Conservation (phyloP, 257 asterid genomes). For the Solanum medicagineum region DNA sequence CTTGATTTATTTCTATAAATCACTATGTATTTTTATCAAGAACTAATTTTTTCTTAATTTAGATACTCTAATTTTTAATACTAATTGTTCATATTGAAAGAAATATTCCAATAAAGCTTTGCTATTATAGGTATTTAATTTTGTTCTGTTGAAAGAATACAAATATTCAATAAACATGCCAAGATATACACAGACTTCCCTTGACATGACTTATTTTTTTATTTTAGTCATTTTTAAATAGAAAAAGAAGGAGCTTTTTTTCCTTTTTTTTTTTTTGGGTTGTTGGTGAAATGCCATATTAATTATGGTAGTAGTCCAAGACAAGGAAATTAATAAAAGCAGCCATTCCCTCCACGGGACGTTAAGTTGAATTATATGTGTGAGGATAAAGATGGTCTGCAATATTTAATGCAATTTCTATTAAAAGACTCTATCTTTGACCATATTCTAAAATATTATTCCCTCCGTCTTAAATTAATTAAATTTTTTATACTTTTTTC, state of each 20-base stretch:
- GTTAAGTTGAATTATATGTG: neutral
- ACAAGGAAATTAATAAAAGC: neutral
- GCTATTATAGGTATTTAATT: too few species aligned
- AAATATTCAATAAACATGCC: neutral
- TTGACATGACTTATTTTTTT: neutral
- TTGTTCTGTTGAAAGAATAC: neutral
- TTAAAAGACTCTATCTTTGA: neutral
- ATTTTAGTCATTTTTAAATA: neutral
- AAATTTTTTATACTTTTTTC: too few species aligned
- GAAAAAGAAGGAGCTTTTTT: neutral
- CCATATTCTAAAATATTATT: neutral
- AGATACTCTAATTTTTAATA: too few species aligned
- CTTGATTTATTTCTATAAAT: too few species aligned
- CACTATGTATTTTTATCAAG: too few species aligned
- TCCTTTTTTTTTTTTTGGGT: neutral
- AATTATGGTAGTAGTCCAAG: neutral
- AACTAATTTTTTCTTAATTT: too few species aligned
- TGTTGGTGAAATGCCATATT: neutral
- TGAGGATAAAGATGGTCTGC: neutral
- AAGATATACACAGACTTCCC: neutral
- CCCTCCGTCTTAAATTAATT: fast-evolving
- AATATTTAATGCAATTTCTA: neutral
- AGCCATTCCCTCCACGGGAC: neutral
- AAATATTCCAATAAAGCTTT: too few species aligned
- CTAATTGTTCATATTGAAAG: too few species aligned